phyloP scores from a whole-genome alignment of 345 rosid genomes.

The Syzygium oleosum region DNA sequence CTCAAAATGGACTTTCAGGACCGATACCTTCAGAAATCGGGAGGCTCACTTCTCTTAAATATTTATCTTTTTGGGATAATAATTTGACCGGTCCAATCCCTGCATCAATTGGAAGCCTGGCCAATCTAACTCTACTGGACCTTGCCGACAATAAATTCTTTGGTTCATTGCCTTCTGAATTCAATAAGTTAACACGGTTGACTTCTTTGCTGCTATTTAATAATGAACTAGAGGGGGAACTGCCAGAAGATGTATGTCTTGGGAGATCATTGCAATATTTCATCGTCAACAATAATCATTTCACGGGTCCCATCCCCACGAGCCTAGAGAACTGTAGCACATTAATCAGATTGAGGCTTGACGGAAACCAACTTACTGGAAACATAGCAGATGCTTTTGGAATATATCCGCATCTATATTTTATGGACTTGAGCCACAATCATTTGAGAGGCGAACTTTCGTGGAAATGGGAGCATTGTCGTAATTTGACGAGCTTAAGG shows the following conservation, averaged over 20 bases:
- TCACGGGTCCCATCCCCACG: neutral
- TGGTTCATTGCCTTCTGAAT: neutral
- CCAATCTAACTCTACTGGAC: fast-evolving
- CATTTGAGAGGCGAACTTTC: neutral
- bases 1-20: neutral
- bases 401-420: neutral
- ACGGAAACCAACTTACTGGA: neutral
- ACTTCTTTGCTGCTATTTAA: fast-evolving
- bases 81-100: no score
- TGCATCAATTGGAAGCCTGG: neutral
- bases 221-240: neutral
- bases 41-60: no score
- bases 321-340: neutral
- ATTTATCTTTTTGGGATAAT: no score
- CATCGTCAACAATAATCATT: neutral
- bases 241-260: neutral
- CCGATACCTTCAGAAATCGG: neutral
- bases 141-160: fast-evolving
- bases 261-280: neutral
- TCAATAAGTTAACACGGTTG: neutral
- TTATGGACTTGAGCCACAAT: neutral
- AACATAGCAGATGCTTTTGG: neutral
- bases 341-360: neutral
- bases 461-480: neutral
- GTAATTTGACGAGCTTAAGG: neutral